Conservation (phyloP, 1,284 basidiomycete species). For the Melanopsichium pennsylvanicum region DNA sequence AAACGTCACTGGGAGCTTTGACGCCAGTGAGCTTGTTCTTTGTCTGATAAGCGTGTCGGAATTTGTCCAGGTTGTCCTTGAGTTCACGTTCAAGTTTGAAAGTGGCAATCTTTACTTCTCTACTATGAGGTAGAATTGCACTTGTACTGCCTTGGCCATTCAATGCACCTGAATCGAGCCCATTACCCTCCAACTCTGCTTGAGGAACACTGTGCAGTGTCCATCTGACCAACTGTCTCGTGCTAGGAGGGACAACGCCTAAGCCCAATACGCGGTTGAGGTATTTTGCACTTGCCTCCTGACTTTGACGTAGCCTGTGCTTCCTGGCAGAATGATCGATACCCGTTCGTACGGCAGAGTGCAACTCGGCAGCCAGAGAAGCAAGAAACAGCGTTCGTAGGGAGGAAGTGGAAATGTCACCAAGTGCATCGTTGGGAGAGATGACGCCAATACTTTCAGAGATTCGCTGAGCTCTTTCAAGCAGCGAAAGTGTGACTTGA, state of each 20-base stretch:
- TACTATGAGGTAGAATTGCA: slow-evolving; percentile 19
- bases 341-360: slow-evolving; percentile 14
- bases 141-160: neutral
- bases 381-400: slow-evolving; percentile 53
- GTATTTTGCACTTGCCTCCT: slow-evolving; percentile 26
- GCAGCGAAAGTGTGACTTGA: slow-evolving; percentile 11
- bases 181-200: slow-evolving; percentile 5
- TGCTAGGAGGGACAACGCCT: slow-evolving; percentile 30
- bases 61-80: slow-evolving; percentile 42
- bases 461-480: slow-evolving; percentile 34
- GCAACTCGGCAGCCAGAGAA: slow-evolving; percentile 40
- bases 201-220: slow-evolving; percentile 2
- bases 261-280: slow-evolving; percentile 18
- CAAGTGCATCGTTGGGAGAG: slow-evolving; percentile 46
- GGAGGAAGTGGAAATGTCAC: slow-evolving; percentile 54
- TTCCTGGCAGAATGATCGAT: slow-evolving; percentile 18
- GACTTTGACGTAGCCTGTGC: slow-evolving; percentile 14
- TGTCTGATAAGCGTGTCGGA: slow-evolving; percentile 26
- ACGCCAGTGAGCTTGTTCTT: neutral
- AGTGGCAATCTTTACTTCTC: slow-evolving; percentile 56
- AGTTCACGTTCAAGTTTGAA: slow-evolving; percentile 55
- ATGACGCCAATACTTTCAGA: slow-evolving; percentile 49
- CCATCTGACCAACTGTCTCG: slow-evolving; percentile 18
- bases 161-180: slow-evolving; percentile 1
- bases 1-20: slow-evolving; percentile 24